phyloP scores from a whole-genome alignment of 371 early-diverging fungal genomes.

The Mucor plumbeus region DNA sequence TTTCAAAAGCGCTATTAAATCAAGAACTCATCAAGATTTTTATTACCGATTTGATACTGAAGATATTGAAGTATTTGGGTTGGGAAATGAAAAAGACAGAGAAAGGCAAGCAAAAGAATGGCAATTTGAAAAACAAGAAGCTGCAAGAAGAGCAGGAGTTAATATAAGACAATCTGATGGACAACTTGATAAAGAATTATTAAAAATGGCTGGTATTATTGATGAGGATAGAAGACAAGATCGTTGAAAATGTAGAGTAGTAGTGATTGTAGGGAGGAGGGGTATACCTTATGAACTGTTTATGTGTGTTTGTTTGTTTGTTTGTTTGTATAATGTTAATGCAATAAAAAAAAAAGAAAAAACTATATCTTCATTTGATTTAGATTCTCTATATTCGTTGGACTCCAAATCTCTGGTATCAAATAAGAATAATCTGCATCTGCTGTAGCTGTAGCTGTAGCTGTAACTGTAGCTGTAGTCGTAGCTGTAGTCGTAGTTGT shows the following conservation, averaged over 20 bases:
- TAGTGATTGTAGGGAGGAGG: neutral
- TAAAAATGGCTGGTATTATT: slow-evolving; percentile 57
- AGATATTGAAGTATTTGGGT: slow-evolving; percentile 66
- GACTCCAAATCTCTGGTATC: slow-evolving; percentile 12
- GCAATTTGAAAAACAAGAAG: slow-evolving; percentile 65
- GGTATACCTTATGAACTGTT: neutral
- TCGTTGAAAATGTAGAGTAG: slow-evolving; percentile 11
- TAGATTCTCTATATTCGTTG: slow-evolving; percentile 12
- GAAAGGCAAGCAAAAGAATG: slow-evolving; percentile 55
- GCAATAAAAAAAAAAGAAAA: slow-evolving; percentile 2
- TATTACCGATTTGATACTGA: slow-evolving; percentile 51
- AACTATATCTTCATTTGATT: slow-evolving; percentile 21
- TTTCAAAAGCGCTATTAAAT: slow-evolving; percentile 20
- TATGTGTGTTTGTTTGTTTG: neutral
- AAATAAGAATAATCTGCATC: slow-evolving; percentile 11
- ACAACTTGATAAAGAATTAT: slow-evolving; percentile 47
- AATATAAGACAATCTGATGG: slow-evolving; percentile 54
- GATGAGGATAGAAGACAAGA: slow-evolving; percentile 40
- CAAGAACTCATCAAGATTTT: slow-evolving; percentile 19
- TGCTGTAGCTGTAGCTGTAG: neutral
- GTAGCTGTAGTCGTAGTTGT: neutral
- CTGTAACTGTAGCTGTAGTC: no score
- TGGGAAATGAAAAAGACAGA: slow-evolving; percentile 49
- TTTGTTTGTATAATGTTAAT: neutral
- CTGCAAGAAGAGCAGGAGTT: slow-evolving; percentile 48